These are phyloP conservation scores for Phytophthora pluvialis DNA, from an alignment of 352 stramenopile genomes.

Conservation along the genomic window DNA sequence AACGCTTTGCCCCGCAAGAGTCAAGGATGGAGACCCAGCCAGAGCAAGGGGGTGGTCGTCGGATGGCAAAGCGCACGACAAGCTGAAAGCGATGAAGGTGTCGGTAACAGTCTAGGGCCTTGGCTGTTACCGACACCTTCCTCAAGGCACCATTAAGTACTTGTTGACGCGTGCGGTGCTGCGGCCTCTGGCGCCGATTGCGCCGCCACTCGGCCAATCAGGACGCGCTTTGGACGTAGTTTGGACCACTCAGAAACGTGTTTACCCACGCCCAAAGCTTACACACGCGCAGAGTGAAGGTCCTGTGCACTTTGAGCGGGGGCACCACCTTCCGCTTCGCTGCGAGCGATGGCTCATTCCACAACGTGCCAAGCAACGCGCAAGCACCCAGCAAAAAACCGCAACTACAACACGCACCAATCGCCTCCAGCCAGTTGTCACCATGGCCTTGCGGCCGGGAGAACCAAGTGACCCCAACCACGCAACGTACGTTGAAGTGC, in stretches of 20 bases:
- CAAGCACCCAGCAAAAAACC: neutral
- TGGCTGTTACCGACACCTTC: too few species aligned
- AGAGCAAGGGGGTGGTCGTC: too few species aligned
- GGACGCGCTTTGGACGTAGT: neutral
- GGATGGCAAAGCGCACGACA: neutral
- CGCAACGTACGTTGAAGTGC: slow-evolving; percentile 21
- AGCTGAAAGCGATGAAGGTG: too few species aligned
- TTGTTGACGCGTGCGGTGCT: neutral
- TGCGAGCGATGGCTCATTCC: slow-evolving; percentile 12
- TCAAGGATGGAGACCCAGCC: too few species aligned
- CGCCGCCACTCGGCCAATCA: neutral
- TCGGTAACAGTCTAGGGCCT: too few species aligned
- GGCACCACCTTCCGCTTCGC: neutral
- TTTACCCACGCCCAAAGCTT: slow-evolving; percentile 3
- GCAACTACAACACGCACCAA: neutral
- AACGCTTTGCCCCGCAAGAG: too few species aligned
- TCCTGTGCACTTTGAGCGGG: neutral
- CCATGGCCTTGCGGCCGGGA: slow-evolving; percentile 9
- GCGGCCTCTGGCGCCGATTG: neutral
- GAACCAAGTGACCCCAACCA: slow-evolving; percentile 6
- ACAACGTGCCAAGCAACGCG: slow-evolving; percentile 7
- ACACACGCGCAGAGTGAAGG: neutral
- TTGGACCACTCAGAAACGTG: neutral
- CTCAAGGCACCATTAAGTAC: too few species aligned
- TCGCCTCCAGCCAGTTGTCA: neutral